These are phyloP conservation scores for Mycosarcoma mackinlayi DNA, from an alignment of 1,284 basidiomycete species.

Conservation along the genomic window DNA sequence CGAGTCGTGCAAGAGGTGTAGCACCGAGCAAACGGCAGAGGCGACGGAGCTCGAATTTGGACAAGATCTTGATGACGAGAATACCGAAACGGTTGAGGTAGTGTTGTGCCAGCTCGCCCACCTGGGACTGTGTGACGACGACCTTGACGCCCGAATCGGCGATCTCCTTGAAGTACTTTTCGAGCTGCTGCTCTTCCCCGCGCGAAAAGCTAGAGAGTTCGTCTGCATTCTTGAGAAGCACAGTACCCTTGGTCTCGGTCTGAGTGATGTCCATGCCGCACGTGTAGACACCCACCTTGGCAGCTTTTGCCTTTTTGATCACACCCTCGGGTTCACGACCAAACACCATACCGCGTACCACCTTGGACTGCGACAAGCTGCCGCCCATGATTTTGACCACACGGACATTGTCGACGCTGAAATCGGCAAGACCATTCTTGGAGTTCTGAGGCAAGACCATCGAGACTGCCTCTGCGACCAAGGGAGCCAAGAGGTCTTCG, in stretches of 20 bases:
- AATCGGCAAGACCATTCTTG: conserved; percentile 60
- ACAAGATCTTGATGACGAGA: conserved; percentile 94
- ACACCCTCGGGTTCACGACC: conserved; percentile 88
- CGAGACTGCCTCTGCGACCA: conserved; percentile 89
- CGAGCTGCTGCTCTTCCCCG: conserved; percentile 81
- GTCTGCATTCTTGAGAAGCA: conserved; percentile 92
- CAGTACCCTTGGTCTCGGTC: conserved; percentile 99
- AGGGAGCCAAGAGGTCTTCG: conserved; percentile 82
- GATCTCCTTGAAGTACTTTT: conserved; percentile 82
- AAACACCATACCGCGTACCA: conserved; percentile 98
- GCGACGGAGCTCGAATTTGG: conserved; percentile 96
- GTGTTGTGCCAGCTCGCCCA: conserved; percentile 96
- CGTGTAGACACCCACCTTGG: conserved; percentile 82
- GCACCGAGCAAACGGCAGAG: conserved; percentile 95
- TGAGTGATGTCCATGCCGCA: conserved; percentile 91
- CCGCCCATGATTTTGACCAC: conserved; percentile 99
- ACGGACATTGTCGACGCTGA: conserved; percentile 88
- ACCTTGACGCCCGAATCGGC: conserved; percentile 94
- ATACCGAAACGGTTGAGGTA: conserved; percentile 95
- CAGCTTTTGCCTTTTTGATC: conserved; percentile 77
- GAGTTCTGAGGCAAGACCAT: conserved; percentile 70
- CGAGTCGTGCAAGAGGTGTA: conserved; percentile 92
- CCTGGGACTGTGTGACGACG: conserved; percentile 88
- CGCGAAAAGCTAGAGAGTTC: conserved; percentile 91
- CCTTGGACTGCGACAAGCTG: conserved; percentile 81